Conservation (phyloP, 345 rosid species). For the Euphorbia lathyris region DNA sequence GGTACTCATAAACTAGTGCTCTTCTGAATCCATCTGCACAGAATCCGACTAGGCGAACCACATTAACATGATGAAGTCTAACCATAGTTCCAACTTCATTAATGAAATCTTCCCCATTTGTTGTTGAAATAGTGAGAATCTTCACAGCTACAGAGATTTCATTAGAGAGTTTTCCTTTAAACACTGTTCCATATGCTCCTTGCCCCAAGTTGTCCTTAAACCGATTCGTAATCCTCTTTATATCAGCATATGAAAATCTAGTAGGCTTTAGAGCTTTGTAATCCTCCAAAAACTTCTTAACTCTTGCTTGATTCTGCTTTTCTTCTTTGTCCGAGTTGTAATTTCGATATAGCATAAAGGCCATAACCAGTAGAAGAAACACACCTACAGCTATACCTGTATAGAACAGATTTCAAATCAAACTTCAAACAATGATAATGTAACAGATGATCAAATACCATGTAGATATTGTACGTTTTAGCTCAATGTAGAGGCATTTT, state of each 20-base stretch:
- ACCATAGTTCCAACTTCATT: conserved; percentile 30
- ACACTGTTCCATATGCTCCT: conserved; percentile 28
- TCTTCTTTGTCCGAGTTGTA: conserved; percentile 11
- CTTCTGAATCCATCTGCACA: conserved; percentile 30
- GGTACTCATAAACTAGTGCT: conserved; percentile 26
- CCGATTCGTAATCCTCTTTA: conserved; percentile 20
- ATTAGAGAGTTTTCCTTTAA: conserved; percentile 22
- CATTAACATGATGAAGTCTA: conserved; percentile 25
- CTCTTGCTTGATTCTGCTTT: conserved; percentile 8
- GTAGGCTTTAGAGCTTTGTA: conserved; percentile 22
- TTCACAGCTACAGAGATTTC: conserved; percentile 29
- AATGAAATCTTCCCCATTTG: conserved; percentile 26
- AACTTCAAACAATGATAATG: not conserved
- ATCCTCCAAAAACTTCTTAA: conserved; percentile 23
- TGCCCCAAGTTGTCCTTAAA: conserved; percentile 24
- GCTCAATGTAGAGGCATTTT: too few species aligned
- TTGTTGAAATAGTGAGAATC: conserved; percentile 17
- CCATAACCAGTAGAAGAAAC: not conserved
- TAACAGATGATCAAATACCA: too few species aligned
- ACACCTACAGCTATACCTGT: conserved; percentile 10
- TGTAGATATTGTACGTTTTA: not conserved
- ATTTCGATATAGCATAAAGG: not conserved
- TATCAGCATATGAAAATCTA: conserved; percentile 18
- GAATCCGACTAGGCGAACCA: conserved; percentile 22
- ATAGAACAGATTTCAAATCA: not conserved